These are phyloP conservation scores for Fistulifera pelliculosa DNA, from an alignment of 108 stramenopile species.

Conservation along the genomic window DNA sequence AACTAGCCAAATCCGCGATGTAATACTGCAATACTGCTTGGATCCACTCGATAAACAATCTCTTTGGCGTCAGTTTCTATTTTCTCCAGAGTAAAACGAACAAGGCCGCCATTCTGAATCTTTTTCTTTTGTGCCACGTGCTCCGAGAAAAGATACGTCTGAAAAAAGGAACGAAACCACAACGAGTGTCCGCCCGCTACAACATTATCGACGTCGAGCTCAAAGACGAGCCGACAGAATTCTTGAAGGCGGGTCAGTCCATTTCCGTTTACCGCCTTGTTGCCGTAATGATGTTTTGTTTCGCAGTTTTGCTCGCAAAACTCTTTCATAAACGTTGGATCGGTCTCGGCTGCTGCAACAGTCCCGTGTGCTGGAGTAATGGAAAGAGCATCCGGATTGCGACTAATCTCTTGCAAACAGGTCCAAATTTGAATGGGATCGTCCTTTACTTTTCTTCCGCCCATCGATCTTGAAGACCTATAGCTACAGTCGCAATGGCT, in stretches of 20 bases:
- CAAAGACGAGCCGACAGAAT: conserved; percentile 63
- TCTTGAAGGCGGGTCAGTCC: conserved; percentile 61
- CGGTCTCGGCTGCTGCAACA: conserved; percentile 59
- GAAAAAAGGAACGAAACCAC: conserved; percentile 84
- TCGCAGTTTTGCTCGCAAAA: conserved; percentile 49
- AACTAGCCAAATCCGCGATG: background rate
- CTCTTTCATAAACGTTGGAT: conserved; percentile 29
- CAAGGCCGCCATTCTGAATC: conserved; percentile 77
- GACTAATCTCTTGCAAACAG: conserved; percentile 75
- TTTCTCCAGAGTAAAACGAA: conserved; percentile 32
- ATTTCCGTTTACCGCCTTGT: conserved; percentile 65
- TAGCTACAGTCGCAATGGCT: conserved; percentile 72
- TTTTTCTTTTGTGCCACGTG: conserved; percentile 78
- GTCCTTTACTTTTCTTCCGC: conserved; percentile 13
- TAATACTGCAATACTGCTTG: background rate
- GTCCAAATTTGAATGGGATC: conserved; percentile 56
- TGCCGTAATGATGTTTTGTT: conserved; percentile 60
- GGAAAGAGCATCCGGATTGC: conserved; percentile 80
- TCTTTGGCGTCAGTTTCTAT: background rate
- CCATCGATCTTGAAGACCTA: conserved; percentile 63
- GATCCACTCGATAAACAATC: background rate
- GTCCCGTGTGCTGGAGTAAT: conserved; percentile 51
- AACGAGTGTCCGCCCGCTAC: conserved; percentile 82
- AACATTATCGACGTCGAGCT: conserved; percentile 29
- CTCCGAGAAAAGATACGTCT: conserved; percentile 48